phyloP scores from a whole-genome alignment of 768 basidiomycete species.

The Chalciporus sphaerocephalus region DNA sequence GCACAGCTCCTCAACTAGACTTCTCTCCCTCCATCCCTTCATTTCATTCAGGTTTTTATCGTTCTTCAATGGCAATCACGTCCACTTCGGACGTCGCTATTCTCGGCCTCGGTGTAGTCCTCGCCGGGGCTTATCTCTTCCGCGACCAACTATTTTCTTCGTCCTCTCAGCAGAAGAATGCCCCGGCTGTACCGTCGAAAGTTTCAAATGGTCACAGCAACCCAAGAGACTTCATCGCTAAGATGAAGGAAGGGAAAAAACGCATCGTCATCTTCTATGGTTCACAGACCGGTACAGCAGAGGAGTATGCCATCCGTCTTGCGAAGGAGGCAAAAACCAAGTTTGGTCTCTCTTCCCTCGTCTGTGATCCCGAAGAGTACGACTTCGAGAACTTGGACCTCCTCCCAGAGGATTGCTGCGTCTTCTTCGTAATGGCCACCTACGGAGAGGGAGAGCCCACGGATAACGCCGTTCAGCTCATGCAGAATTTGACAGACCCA shows the following conservation, averaged over 20 bases:
- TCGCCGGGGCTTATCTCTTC: slow-evolving; percentile 80
- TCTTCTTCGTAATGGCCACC: slow-evolving; percentile 95
- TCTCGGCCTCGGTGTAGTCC: slow-evolving; percentile 66
- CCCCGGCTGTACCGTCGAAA: slow-evolving; percentile 43
- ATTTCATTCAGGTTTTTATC: background rate
- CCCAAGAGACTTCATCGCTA: slow-evolving; percentile 89
- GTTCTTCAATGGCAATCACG: slow-evolving; percentile 48
- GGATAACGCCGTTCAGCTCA: slow-evolving; percentile 92
- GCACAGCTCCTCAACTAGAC: background rate
- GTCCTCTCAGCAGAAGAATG: slow-evolving; percentile 54
- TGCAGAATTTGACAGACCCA: slow-evolving; percentile 86
- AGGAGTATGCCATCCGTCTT: slow-evolving; percentile 95
- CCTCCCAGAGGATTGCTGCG: slow-evolving; percentile 80
- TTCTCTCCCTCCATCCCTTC: background rate
- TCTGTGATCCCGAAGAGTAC: slow-evolving; percentile 98
- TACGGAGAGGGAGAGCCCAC: slow-evolving; percentile 99
- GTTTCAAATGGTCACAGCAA: slow-evolving; percentile 67
- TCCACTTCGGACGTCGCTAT: slow-evolving; percentile 71
- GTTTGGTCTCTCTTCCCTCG: slow-evolving; percentile 91
- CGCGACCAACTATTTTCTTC: slow-evolving; percentile 73
- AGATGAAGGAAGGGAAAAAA: slow-evolving; percentile 95
- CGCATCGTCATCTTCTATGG: slow-evolving; percentile 97
- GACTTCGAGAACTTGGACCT: slow-evolving; percentile 96
- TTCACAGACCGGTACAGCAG: slow-evolving; percentile 97
- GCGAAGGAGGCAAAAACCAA: slow-evolving; percentile 98